A percentile compares a stretch with the other conserved stretches of the same genome.
These are phyloP conservation scores for Apiospora koreana DNA, from an alignment of 2,329 filamentous ascomycete species.

Conservation along the genomic window DNA sequence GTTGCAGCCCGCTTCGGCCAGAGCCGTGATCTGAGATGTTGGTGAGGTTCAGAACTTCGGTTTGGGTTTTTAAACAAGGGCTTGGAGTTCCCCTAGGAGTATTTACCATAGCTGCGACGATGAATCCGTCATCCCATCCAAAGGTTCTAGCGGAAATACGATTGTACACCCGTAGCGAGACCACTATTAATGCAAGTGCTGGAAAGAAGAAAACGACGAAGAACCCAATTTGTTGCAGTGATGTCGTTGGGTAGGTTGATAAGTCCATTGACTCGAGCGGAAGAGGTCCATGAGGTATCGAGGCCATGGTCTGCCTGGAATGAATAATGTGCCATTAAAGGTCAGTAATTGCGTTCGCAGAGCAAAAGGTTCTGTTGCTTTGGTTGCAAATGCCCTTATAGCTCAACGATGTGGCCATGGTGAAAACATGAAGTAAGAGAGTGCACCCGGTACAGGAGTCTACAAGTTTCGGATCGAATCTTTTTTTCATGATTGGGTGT, in stretches of 20 bases:
- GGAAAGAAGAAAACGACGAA: constrained; percentile 26
- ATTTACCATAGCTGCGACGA: constrained; percentile 16
- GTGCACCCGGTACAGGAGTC: background rate
- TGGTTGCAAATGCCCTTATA: background rate
- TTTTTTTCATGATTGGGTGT: background rate
- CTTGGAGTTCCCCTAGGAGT: background rate
- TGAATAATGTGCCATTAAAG: background rate
- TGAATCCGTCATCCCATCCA: constrained; percentile 19
- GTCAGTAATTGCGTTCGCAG: background rate
- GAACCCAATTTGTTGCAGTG: constrained; percentile 22
- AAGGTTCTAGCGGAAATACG: constrained; percentile 24
- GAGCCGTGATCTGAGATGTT: constrained; percentile 9
- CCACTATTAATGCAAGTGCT: constrained; percentile 19
- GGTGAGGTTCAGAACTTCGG: background rate
- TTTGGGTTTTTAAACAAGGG: constrained; percentile 15
- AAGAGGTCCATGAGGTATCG: background rate
- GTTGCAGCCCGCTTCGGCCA: constrained; percentile 15
- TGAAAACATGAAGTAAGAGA: background rate
- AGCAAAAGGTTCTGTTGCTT: background rate
- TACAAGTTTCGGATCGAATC: background rate
- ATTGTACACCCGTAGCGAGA: constrained; percentile 22
- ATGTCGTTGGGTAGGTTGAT: constrained; percentile 20
- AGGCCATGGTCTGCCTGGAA: background rate
- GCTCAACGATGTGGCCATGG: background rate
- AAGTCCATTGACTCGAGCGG: background rate